These are phyloP conservation scores for Helotiales sp. DNA, from an alignment of 2,329 filamentous ascomycete genomes.

Conservation along the genomic window DNA sequence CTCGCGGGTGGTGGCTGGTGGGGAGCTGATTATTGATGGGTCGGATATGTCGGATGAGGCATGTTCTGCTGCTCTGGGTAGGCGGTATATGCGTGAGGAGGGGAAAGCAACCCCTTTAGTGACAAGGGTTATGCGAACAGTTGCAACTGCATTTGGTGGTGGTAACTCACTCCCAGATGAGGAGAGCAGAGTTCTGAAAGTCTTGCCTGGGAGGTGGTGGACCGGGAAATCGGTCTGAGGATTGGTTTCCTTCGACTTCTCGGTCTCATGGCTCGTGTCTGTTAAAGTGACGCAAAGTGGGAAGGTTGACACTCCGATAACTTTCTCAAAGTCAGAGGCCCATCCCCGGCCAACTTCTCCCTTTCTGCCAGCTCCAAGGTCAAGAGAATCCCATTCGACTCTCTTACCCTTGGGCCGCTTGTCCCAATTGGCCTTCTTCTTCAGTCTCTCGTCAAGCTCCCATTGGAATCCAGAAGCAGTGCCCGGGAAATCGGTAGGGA, in stretches of 20 bases:
- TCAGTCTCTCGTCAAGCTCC: constrained; percentile 70
- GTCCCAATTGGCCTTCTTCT: constrained; percentile 70
- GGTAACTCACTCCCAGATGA: constrained; percentile 34
- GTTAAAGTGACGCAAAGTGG: constrained; percentile 4
- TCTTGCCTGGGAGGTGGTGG: constrained; percentile 28
- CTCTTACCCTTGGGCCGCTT: constrained; percentile 82
- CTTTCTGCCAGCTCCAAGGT: constrained; percentile 73
- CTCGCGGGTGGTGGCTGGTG: constrained; percentile 55
- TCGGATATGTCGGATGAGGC: constrained; percentile 6
- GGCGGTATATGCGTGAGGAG: constrained; percentile 84
- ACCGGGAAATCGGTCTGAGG: constrained; percentile 18
- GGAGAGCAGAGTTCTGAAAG: constrained; percentile 35
- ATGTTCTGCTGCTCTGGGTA: constrained; percentile 57
- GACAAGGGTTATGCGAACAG: constrained; percentile 69
- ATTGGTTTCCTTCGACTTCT: not conserved
- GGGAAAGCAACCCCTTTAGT: constrained; percentile 71
- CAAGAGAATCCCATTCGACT: constrained; percentile 73
- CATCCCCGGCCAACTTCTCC: constrained; percentile 85
- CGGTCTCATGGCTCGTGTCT: constrained; percentile 19
- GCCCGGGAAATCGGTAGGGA: constrained; percentile 82
- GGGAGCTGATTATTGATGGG: constrained; percentile 40
- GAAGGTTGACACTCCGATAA: constrained; percentile 23
- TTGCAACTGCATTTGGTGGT: constrained; percentile 54
- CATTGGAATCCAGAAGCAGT: constrained; percentile 80
- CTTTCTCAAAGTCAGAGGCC: constrained; percentile 78